Percentiles rank a stretch among this genome's conserved stretches.
These are phyloP conservation scores for Mycena amicta DNA, from an alignment of 768 basidiomycete species.

Conservation along the genomic window DNA sequence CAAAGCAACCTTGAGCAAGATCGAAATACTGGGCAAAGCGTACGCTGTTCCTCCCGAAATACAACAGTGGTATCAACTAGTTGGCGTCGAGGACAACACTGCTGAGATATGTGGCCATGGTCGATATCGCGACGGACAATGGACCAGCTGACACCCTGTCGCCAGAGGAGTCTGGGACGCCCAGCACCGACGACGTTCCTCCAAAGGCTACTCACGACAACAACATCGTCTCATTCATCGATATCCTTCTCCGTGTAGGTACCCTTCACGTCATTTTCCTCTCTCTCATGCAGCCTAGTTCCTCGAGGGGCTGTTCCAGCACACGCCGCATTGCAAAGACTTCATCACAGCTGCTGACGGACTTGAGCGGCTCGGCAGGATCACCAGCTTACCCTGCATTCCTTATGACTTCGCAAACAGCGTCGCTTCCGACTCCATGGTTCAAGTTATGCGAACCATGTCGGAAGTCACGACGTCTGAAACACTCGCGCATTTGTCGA, in stretches of 20 bases:
- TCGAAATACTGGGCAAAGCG: slow-evolving; percentile 71
- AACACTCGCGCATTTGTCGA: slow-evolving; percentile 69
- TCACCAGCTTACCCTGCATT: slow-evolving; percentile 83
- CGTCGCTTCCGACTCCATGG: slow-evolving; percentile 82
- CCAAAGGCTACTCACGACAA: slow-evolving; percentile 67
- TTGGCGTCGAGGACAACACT: slow-evolving; percentile 28
- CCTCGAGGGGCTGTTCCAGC: slow-evolving; percentile 93
- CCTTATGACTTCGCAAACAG: slow-evolving; percentile 89
- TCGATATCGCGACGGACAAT: slow-evolving; percentile 36
- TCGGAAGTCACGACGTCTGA: slow-evolving; percentile 82
- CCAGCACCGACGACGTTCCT: slow-evolving; percentile 35
- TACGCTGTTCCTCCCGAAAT: slow-evolving; percentile 60
- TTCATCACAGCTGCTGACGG: slow-evolving; percentile 79
- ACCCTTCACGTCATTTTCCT: not conserved
- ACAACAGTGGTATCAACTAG: slow-evolving; percentile 67
- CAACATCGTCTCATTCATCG: slow-evolving; percentile 74
- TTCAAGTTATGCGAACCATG: slow-evolving; percentile 87
- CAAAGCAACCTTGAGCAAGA: slow-evolving; percentile 66
- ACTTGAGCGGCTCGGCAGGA: slow-evolving; percentile 69
- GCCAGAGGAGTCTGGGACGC: slow-evolving; percentile 12
- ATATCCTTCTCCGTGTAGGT: slow-evolving; percentile 75
- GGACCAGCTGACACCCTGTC: slow-evolving; percentile 23
- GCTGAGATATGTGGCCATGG: slow-evolving; percentile 52
- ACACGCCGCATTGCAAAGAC: slow-evolving; percentile 85
- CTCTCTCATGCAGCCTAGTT: slow-evolving; percentile 54